Base-by-base conservation (phyloP, 192 early-diverging fungal species). In the Coemansia sp. region DNA sequence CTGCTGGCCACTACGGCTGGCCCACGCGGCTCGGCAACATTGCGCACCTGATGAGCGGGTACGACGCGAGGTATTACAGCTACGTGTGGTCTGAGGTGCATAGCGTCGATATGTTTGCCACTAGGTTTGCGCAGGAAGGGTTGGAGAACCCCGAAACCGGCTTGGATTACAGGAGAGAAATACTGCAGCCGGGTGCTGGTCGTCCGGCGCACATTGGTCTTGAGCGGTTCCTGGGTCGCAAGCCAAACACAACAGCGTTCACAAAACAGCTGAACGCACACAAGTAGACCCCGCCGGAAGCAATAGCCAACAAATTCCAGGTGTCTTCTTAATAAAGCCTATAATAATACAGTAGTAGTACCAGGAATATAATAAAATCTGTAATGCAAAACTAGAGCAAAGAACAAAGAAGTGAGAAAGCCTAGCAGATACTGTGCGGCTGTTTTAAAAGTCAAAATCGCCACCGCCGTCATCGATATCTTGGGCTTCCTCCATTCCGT, bases 31-130 rank as follows among this genome's bases (percentile, higher is more conserved):
- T 80, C 67, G 87, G 87, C 51, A 54, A 12, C 51, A 54, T 54
- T 22, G 26, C 51, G 0, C 92, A 93, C 70, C 74, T 93, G 60
- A 87, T 89, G 78, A 86, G 87, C 56, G 92, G 90, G 36, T 92
- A 92, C 67, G 90, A 90, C 62, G 85, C 88, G 16, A 82, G 84
- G 3, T 92, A 92, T 66, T 93, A 91, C 64, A 90, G 91, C 4
- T 93, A 93, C 67, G 65, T 91, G 67, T 94, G 88, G 87, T 87
- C 88, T 3, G 85, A 92, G 77, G 90, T 92, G 48, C 92, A 87
- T 66, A 87, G 89, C 4, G 88, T 88, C 36, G 94, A 95, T 77
- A 90, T 95, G 85, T 95, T 86, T 73, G 90, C 81, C 37, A 85
- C 86, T 26, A 80, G 89, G 9, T 92, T 92, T 74, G 73, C 84